A percentile compares a stretch with the other conserved stretches of the same genome.
Conservation (phyloP, 352 stramenopile genomes). For the Globisporangium radiosum region DNA sequence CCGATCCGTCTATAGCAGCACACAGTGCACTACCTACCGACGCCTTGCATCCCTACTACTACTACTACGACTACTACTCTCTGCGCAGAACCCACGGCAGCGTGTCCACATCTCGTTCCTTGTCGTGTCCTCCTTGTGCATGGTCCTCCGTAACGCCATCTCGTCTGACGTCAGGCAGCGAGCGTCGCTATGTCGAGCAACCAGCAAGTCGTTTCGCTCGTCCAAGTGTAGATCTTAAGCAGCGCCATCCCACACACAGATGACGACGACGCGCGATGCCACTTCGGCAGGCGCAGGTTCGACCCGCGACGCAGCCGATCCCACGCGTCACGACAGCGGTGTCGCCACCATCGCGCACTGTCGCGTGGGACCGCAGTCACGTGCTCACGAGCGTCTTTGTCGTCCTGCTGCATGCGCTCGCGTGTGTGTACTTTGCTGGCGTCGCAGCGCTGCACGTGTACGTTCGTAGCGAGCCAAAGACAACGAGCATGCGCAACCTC, state of each 20-base stretch:
- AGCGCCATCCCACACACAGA: not conserved
- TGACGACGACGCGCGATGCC: not conserved
- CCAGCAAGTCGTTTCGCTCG: not conserved
- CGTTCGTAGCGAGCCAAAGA: not conserved
- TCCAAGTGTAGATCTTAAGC: not conserved
- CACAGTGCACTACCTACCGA: not conserved
- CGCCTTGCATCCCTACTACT: not conserved
- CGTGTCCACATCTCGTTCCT: no score
- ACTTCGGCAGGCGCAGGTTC: not conserved
- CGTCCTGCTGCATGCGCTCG: constrained; percentile 3
- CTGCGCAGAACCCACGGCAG: not conserved
- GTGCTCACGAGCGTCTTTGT: not conserved
- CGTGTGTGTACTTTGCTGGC: not conserved
- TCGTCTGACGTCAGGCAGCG: no score
- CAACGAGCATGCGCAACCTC: not conserved
- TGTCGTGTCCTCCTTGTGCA: no score
- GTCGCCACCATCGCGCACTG: not conserved
- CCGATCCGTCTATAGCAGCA: no score
- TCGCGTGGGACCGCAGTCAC: not conserved
- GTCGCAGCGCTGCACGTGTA: constrained; percentile 1
- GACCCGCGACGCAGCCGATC: not conserved
- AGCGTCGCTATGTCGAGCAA: not conserved
- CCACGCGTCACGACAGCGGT: not conserved
- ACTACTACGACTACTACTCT: not conserved
- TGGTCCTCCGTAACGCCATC: no score